Evolutionary conservation across 73 alveolate species (phyloP).

Genomic region (Effrenium voratum): DNA sequence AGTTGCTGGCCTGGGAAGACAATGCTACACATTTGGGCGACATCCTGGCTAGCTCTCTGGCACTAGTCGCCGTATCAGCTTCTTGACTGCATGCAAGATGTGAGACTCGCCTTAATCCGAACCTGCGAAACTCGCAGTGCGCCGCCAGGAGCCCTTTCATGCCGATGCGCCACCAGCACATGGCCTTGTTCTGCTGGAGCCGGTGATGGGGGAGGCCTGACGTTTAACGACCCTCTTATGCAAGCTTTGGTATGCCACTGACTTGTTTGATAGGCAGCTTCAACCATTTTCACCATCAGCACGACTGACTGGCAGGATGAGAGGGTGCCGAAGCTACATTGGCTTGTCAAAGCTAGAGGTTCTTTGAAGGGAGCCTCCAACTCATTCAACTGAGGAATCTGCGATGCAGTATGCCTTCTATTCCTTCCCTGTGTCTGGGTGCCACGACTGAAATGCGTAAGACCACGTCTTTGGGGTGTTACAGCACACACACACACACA

Average conservation of each 20-base stretch:
- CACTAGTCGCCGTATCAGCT: too few species aligned
- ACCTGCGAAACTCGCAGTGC: too few species aligned
- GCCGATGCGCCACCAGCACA: slow-evolving; percentile 1
- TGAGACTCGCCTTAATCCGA: too few species aligned
- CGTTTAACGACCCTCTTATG: background rate
- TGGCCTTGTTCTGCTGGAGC: background rate
- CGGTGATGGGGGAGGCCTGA: background rate
- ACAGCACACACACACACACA: too few species aligned
- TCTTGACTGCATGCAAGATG: too few species aligned
- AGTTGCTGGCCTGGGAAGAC: background rate
- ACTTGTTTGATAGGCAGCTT: background rate
- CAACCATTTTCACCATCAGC: background rate
- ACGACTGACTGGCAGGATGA: slow-evolving; percentile 15
- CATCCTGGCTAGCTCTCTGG: too few species aligned
- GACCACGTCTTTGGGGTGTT: too few species aligned
- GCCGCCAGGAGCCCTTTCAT: background rate
- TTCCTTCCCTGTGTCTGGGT: background rate
- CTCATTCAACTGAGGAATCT: background rate
- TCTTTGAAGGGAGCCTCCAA: background rate
- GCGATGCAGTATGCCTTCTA: slow-evolving; percentile 23
- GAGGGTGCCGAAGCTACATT: background rate
- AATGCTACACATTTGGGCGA: background rate
- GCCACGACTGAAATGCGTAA: too few species aligned
- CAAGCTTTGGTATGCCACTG: background rate
- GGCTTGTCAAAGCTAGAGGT: background rate